Percentiles rank a stretch among this genome's conserved stretches.
Conservation (phyloP, 768 basidiomycete species). For the Hericium erinaceus region DNA sequence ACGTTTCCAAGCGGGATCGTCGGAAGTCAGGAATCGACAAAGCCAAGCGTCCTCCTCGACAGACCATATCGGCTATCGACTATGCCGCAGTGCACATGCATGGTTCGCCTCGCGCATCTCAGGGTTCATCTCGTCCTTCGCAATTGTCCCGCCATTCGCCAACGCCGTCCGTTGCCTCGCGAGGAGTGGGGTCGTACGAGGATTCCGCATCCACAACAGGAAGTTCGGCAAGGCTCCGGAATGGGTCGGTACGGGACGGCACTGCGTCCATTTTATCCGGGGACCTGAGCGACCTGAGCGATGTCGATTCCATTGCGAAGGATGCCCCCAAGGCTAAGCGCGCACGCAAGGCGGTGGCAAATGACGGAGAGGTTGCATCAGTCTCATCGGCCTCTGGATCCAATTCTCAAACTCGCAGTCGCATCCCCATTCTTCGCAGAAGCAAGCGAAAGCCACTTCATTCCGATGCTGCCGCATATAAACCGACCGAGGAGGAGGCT, state of each 20-base stretch:
- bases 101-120: conserved; percentile 3
- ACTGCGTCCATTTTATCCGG: not conserved
- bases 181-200: not conserved
- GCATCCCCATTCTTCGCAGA: not conserved
- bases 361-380: not conserved
- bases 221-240: not conserved
- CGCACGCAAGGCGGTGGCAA: not conserved
- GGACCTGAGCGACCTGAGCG: conserved; percentile 1
- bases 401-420: not conserved
- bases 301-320: not conserved
- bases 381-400: not conserved
- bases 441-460: conserved; percentile 12
- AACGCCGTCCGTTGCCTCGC: not conserved
- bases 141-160: not conserved
- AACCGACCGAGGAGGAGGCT: conserved; percentile 7
- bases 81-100: conserved; percentile 1
- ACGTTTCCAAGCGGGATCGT: conserved; percentile 15
- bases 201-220: not conserved
- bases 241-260: not conserved
- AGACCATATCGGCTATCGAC: conserved; percentile 4
- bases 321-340: conserved; percentile 1
- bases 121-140: conserved; percentile 1
- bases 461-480: conserved; percentile 12
- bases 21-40: conserved; percentile 5
- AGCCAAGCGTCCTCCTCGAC: conserved; percentile 6